Evolutionary conservation across 352 stramenopile species (phyloP).

Genomic region (Peronospora destructor): DNA sequence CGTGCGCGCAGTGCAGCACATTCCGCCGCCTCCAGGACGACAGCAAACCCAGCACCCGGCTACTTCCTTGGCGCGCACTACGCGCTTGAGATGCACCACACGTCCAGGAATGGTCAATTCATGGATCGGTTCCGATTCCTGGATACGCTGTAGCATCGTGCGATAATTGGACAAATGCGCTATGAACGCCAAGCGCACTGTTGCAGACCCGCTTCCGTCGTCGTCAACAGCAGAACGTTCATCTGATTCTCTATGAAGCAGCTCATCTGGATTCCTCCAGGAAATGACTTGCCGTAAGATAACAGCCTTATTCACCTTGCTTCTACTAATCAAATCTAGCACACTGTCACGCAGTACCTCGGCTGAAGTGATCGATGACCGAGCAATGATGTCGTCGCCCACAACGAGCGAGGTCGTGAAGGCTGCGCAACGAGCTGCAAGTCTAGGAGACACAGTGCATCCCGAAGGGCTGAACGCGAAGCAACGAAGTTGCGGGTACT

Average conservation of each 20-base stretch:
- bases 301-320: conserved; percentile 77
- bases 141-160: conserved; percentile 80
- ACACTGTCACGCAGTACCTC: conserved; percentile 76
- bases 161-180: conserved; percentile 70
- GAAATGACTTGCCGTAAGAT: conserved; percentile 76
- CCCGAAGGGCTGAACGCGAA: conserved; percentile 76
- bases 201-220: conserved; percentile 20
- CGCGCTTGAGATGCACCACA: conserved; percentile 70
- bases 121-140: conserved; percentile 71
- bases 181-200: conserved; percentile 37
- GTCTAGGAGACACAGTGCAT: conserved; percentile 65
- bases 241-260: conserved; percentile 36
- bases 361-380: conserved; percentile 65
- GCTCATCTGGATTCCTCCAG: conserved; percentile 71
- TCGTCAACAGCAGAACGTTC: conserved; percentile 28
- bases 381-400: conserved; percentile 78
- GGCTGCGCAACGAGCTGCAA: conserved; percentile 46
- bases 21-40: conserved; percentile 56
- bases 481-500: conserved; percentile 73
- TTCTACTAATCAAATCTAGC: conserved; percentile 76
- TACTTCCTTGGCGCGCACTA: conserved; percentile 23
- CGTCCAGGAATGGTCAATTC: conserved; percentile 70
- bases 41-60: conserved; percentile 80
- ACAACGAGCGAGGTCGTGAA: conserved; percentile 80
- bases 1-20: conserved; percentile 78